These are phyloP conservation scores for Colletotrichum viniferum DNA, from an alignment of 2,329 filamentous ascomycete genomes.

Conservation along the genomic window DNA sequence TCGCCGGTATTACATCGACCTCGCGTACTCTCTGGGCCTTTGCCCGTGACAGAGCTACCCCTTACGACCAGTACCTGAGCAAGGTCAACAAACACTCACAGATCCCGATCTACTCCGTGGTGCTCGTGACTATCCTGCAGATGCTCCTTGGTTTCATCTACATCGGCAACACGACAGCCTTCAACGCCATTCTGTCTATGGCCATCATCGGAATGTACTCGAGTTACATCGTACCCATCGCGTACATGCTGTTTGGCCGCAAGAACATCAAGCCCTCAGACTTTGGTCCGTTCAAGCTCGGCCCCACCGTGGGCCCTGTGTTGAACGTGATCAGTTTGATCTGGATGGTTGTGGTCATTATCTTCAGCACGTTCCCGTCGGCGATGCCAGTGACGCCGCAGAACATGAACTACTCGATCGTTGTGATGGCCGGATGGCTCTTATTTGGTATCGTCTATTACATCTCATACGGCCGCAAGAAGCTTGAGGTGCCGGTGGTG, in stretches of 20 bases:
- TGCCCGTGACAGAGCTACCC: conserved; percentile 38
- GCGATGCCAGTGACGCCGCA: conserved; percentile 41
- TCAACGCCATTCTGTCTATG: conserved; percentile 45
- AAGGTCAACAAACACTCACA: conserved; percentile 33
- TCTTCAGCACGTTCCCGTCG: conserved; percentile 51
- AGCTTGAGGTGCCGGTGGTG: conserved; percentile 29
- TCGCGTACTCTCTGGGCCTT: conserved; percentile 44
- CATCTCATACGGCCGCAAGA: conserved; percentile 22
- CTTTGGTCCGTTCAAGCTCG: conserved; percentile 33
- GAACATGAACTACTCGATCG: conserved; percentile 52
- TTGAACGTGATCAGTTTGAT: conserved; percentile 44
- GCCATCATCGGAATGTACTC: conserved; percentile 46
- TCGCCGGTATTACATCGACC: conserved; percentile 37
- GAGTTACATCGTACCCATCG: conserved; percentile 45
- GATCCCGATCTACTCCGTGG: conserved; percentile 36
- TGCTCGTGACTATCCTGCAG: conserved; percentile 29
- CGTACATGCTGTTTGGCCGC: conserved; percentile 40
- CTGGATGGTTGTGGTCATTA: conserved; percentile 47
- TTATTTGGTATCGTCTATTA: conserved; percentile 39
- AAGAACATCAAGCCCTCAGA: conserved; percentile 17
- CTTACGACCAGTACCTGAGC: conserved; percentile 40
- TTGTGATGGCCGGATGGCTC: conserved; percentile 45
- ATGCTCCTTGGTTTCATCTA: conserved; percentile 41
- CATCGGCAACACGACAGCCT: conserved; percentile 44
- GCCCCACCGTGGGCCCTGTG: conserved; percentile 32